Evolutionary conservation across 2,329 filamentous ascomycete species (phyloP), one percentile per base, ranked within the genome.

Genomic region (Penicillium sp.): DNA sequence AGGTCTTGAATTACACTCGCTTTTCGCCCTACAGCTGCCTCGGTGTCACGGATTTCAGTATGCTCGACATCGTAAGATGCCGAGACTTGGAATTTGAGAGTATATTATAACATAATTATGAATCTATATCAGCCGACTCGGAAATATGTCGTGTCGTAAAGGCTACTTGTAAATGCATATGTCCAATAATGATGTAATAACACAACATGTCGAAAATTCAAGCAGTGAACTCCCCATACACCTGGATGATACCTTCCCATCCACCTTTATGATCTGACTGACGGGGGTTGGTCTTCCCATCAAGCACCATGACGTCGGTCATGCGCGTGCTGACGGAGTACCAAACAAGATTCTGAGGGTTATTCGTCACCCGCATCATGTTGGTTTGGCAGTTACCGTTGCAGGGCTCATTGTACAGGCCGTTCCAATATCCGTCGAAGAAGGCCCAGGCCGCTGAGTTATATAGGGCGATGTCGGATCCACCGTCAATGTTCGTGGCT

Each of bases 361-460:
- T 32, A 11, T 63, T 62, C 0, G 61, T 54, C 11, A 72, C 69
- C 9, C 68, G 63, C 66, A 70, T 68, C 67, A 67, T 68, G 32
- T 72, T 70, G 3, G 57, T 59, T 54, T 70, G 67, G 36, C 68
- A 70, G 2, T 63, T 63, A 2, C 67, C 67, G 8, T 60, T 56
- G 41, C 68, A 71, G 0, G 65, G 61, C 29, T 67, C 61, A n/a
- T 65, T 62, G n/a, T 70, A 69, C 7, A 58, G 40, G 3, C 62
- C 65, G 27, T 66, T 63, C 65, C 65, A 67, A 6, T 46, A 57
- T 8, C 65, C 64, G 14, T 71, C 61, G 45, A 72, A 72, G 51
- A 72, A 72, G 1, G 69, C 64, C 70, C 70, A 72, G 2, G 67
- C 68, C 3, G 68, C 70, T 0, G 69, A 67, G 18, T 67, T 70